Base-by-base conservation (phyloP, 1,284 basidiomycete species). In the Xerocomus alliaceus region DNA sequence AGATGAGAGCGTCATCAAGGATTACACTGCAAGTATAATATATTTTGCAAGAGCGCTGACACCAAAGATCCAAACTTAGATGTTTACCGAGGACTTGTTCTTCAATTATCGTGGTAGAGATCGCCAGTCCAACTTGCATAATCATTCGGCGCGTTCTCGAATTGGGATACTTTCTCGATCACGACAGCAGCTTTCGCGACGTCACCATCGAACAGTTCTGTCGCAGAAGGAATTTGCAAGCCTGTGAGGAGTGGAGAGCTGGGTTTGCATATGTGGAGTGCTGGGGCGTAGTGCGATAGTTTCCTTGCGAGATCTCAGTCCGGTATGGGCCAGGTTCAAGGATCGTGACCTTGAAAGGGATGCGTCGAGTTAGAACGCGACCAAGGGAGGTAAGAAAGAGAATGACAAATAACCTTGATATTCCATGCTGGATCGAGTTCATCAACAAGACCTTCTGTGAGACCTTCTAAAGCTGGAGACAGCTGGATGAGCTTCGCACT, bases 381-480 rank as follows among this genome's bases (percentile, higher is more conserved):
- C 24, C 7, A 8, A 28, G 9, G 22, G 24, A 31, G 13, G 41
- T 8, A 13, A 46, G 29, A 45, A 32, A 7, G n/a, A 2, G 20
- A 5, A 32, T 2, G 13, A 4, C 28, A 29, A 37, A 11, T 44
- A 4, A 74, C 74, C 64, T 75, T 68, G 58, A 77, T 73, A 49
- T 76, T 74, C 76, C 75, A 77, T 2, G 63, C 61, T 0, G 66
- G 76, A 44, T 76, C 67, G 5, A 77, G 64, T 37, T 74, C 74
- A 3, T 48, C 37, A 9, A 35, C 63, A 11, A 77, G 56, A 29
- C 52, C 52, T 48, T 76, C 73, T 9, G 64, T 68, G 18, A 72
- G 53, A 46, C 73, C 75, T 59, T 76, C 75, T 11, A 77, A 22
- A 12, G 75, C 73, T 75, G 35, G 17, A 29, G 9, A 54, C 0